Evolutionary conservation across 805 yeast species (phyloP).

Genomic region (Yamadazyma sp.): DNA sequence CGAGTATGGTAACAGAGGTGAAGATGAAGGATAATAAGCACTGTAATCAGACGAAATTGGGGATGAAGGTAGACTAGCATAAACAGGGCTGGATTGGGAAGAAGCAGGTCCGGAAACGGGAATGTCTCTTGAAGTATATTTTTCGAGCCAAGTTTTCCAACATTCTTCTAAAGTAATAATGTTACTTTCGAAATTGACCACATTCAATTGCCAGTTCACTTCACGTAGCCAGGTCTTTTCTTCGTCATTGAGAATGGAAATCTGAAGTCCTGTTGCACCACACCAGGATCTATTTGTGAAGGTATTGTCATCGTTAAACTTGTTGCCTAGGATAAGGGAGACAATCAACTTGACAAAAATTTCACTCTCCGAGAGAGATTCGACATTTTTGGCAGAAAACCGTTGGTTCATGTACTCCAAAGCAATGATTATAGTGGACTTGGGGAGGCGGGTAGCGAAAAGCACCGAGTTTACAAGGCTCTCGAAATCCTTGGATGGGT

Average conservation of each 20-base stretch:
- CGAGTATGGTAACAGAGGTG: constrained; percentile 17
- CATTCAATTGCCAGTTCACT: constrained; percentile 58
- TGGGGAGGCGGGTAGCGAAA: constrained; percentile 84
- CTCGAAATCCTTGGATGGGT: constrained; percentile 52
- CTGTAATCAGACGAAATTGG: constrained; percentile 19
- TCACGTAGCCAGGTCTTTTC: constrained; percentile 71
- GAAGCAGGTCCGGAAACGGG: not conserved
- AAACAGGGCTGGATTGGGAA: not conserved
- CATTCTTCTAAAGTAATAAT: constrained; percentile 44
- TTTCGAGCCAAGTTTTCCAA: constrained; percentile 45
- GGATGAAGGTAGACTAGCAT: constrained; percentile 21
- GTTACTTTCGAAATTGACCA: constrained; percentile 38
- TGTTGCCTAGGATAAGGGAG: constrained; percentile 81
- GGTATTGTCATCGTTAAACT: constrained; percentile 94
- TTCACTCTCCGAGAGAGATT: constrained; percentile 30
- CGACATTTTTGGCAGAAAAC: constrained; percentile 26
- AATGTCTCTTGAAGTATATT: constrained; percentile 19
- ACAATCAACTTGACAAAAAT: constrained; percentile 59
- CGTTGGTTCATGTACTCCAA: constrained; percentile 76
- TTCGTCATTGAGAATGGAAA: constrained; percentile 56
- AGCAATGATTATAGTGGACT: constrained; percentile 75
- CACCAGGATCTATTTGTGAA: constrained; percentile 95
- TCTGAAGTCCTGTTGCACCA: constrained; percentile 83
- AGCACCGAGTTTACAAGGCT: constrained; percentile 65
- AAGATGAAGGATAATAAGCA: constrained; percentile 16